Evolutionary conservation across 2,329 filamentous ascomycete genomes (phyloP), one percentile per base, ranked within the genome.

Genomic region (Alternaria infectoria): DNA sequence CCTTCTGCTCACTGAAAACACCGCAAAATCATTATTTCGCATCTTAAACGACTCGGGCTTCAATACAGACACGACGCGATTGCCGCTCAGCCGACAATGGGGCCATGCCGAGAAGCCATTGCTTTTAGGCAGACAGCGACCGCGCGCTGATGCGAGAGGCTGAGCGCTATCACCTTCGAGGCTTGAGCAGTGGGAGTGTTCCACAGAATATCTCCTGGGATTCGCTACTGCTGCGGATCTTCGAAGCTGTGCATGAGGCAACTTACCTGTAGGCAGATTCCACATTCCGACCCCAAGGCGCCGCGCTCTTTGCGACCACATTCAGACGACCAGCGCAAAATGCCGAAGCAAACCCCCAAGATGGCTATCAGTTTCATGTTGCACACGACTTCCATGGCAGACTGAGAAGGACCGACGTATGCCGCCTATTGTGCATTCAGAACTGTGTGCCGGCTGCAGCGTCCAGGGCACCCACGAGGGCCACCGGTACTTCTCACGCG

Each of bases 401-500:
- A 51, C 26, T 19, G 26, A 51, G 32, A 44, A 40, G 55, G 46
- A 50, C 30, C 43, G 32, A 47, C 26, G 25, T 30, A 51, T 51
- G 46, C 21, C 15, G 23, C 13, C 28, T 23, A 40, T 21, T 40
- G 28, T n/a, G 17, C 12, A 17, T 23, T 40, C 36, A 40, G 36
- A 40, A 54, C 17, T n/a, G 17, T 21, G n/a, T 36, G 64, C 62
- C 60, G 66, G 64, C 57, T 49, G 36, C 36, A 40, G 36, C n/a
- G 36, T 17, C 19, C 19, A 49, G 26, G 43, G 32, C 57, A 61
- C 47, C 55, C 46, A 43, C 28, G 55, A 46, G 32, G 57, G 52
- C 44, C n/a, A 59, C 40, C 43, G 57, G 56, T 32, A 59, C 56
- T 62, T 63, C n/a, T 23, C 49, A 64, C 44, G 65, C 56, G 54